Base-by-base conservation (phyloP, 768 basidiomycete genomes). In the Lactifluus pinguis region DNA sequence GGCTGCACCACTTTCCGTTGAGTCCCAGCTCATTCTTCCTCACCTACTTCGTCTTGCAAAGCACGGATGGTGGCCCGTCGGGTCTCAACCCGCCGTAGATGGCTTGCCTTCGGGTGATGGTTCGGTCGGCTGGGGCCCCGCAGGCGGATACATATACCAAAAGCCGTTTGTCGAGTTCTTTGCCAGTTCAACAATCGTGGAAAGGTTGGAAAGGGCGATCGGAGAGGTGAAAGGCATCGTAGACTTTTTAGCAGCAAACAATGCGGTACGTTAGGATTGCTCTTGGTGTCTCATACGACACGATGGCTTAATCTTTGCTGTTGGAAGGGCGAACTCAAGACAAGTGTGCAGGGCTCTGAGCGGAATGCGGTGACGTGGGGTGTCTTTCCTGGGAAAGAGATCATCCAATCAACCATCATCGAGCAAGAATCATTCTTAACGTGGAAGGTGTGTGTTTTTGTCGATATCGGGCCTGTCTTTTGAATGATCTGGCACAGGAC, bases 301-400 rank as follows among this genome's bases (percentile, higher is more conserved):
- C 29, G 42, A 15, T 25, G 10, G 47, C 54, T 61, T 38, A 51
- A 25, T 25, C 32, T 14, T 13, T 50, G 36, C 21, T 3, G 7
- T 17, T 25, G 34, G 17, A 59, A 92, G 88, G 94, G 90, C 30
- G 87, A 92, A 52, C 84, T 79, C 62, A 76, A 78, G 65, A 92
- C 84, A 13, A 98, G 97, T 70, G 83, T 95, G 25, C 77, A 81
- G 1, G 83, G 86, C 49, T 84, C 82, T 38, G 87, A 83, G 14
- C 82, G 90, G 58, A 98, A 98, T 72, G 95, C 94, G 0, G 97
- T 99, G 7, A 99, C 97, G 1, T 99, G 97, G 97, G 97, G 95
- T 58, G 87, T 98, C 6, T 99, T 99, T 72, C 92, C 94, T 0
- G 97, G 92, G 0, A 90, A 97, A 70, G 97, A 99, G 73, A 87